Base-by-base conservation (phyloP, 176 grass and related monocot genomes). In the Avena atlantica region DNA sequence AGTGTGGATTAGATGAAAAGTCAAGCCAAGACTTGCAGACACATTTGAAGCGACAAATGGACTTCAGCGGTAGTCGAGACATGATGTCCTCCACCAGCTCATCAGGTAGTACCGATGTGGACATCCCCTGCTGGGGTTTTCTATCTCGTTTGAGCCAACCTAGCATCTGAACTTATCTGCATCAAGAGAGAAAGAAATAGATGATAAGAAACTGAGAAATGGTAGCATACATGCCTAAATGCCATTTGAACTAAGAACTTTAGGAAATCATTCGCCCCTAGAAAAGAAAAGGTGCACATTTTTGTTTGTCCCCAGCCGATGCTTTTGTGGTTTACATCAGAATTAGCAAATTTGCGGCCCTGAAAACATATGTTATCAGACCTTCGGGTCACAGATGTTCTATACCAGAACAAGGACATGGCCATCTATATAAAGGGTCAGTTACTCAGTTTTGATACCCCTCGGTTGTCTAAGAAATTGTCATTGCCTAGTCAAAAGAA, bases 1-100 rank as follows among this genome's bases (percentile, higher is more conserved):
- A 68, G 61, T 83, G 57, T 13, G 67, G 80, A 59, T 83, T 40
- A n/a, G 83, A 89, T n/a, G 83, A 82, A 83, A 89, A 74, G 55
- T 67, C 29, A 59, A 75, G 79, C 83, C 90, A 84, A 17, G 83
- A 67, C 69, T 86, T 92, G 70, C 70, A 86, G 50, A 89, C 87
- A 29, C 60, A 45, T 58, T 82, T 80, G 90, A 78, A 83, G 9
- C 83, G 81, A 55, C 78, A 53, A 9, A 89, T n/a, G 61, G 87
- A 79, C 83, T 89, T 89, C 19, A 71, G 27, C 1, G 83, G 78
- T 10, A 92, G 76, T n/a, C 71, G 21, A 36, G 83, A 47, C 31
- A 92, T n/a, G 40, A 92, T 86, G 73, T 88, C 81, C 45, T 53
- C 53, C 13, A 80, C 57, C 15, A 91, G 42, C 20, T 88, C 86